These are phyloP conservation scores for Fraxinus baroniana DNA, from an alignment of 305 asterid genomes.

Conservation along the genomic window DNA sequence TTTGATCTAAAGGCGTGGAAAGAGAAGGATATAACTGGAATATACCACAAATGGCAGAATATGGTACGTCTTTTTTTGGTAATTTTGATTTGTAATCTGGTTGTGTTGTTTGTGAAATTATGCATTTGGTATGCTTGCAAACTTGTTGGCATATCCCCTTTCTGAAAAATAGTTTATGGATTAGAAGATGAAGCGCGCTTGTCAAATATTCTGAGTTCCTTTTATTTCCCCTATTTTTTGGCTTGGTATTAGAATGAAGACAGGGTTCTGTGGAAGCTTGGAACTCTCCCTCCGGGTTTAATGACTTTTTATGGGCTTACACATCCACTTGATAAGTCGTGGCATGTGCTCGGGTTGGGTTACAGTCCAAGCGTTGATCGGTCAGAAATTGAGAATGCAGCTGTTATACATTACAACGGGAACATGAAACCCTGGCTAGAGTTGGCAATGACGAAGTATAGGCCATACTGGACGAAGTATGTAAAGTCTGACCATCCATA, in stretches of 20 bases:
- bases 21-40: slow-evolving; percentile 93
- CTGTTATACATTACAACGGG: slow-evolving; percentile 92
- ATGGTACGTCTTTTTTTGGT: slow-evolving; percentile 50
- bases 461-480: slow-evolving; percentile 85
- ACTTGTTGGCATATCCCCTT: neutral
- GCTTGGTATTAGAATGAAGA: slow-evolving; percentile 72
- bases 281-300: slow-evolving; percentile 97
- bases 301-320: slow-evolving; percentile 93
- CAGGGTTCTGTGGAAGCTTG: slow-evolving; percentile 96
- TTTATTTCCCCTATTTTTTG: slow-evolving; percentile 14
- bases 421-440: slow-evolving; percentile 99
- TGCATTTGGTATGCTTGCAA: neutral
- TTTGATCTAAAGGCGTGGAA: slow-evolving; percentile 94
- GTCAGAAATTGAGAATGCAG: slow-evolving; percentile 82
- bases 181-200: neutral
- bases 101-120: neutral
- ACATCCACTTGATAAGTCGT: slow-evolving; percentile 90
- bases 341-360: slow-evolving; percentile 98
- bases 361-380: slow-evolving; percentile 85
- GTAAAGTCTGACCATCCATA: slow-evolving; percentile 82
- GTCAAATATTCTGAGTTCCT: slow-evolving; percentile 1
- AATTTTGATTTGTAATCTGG: neutral
- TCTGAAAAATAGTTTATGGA: neutral
- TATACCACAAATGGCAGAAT: slow-evolving; percentile 97
- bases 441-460: slow-evolving; percentile 92